Percentiles rank a stretch among this genome's conserved stretches.
Evolutionary conservation across 2,329 filamentous ascomycete species (phyloP).

Genomic region (Alternaria atra): DNA sequence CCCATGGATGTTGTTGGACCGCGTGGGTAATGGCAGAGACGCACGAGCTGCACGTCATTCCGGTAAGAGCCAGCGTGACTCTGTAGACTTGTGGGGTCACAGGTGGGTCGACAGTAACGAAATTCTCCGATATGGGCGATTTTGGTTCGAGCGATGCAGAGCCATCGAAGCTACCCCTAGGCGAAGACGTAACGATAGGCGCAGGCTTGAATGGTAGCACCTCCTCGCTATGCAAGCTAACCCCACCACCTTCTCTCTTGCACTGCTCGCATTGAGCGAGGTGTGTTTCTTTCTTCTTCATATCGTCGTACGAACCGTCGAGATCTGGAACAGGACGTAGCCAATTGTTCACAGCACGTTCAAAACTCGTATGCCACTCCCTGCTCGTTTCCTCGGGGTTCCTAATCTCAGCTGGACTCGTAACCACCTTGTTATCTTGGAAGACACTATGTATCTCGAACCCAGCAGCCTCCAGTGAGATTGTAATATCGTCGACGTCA

Average conservation of each 20-base stretch:
- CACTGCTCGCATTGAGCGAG: conserved; percentile 49
- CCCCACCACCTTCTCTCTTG: conserved; percentile 39
- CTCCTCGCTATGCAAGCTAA: conserved; percentile 25
- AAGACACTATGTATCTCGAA: conserved; percentile 67
- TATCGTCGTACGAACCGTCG: conserved; percentile 29
- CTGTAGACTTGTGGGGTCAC: conserved; percentile 23
- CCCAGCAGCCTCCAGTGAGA: conserved; percentile 64
- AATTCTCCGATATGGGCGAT: conserved; percentile 23
- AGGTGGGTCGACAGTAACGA: conserved; percentile 29
- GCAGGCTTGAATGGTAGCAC: conserved; percentile 23
- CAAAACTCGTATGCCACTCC: conserved; percentile 48
- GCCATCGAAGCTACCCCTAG: conserved; percentile 25
- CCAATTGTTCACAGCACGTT: conserved; percentile 48
- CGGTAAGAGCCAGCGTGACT: conserved; percentile 61
- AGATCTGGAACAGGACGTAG: conserved; percentile 17
- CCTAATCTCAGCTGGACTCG: conserved; percentile 26
- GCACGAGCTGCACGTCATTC: conserved; percentile 70
- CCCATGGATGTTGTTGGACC: conserved; percentile 58
- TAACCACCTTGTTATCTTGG: conserved; percentile 33
- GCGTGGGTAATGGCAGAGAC: conserved; percentile 61
- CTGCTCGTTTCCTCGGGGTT: conserved; percentile 21
- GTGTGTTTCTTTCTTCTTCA: conserved; percentile 44
- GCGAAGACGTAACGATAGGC: conserved; percentile 19
- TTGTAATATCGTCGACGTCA: conserved; percentile 52
- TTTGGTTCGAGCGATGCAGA: conserved; percentile 15